Evolutionary conservation across 106 monocot genomes (phyloP).

Genomic region (Xerophyta viscosa): DNA sequence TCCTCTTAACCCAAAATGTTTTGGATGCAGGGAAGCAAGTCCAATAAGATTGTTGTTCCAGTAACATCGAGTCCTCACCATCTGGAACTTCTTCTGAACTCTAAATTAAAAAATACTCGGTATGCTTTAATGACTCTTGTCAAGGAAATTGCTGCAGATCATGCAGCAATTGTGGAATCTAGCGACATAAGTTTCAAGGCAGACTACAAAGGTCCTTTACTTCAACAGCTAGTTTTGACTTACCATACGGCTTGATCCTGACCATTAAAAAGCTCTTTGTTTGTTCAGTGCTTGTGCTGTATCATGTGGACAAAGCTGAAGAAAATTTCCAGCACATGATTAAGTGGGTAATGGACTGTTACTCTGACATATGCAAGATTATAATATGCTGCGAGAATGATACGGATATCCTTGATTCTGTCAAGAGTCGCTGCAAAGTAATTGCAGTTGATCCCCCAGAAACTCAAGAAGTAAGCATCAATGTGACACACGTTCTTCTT

Average conservation of each 20-base stretch:
- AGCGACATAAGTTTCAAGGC: conserved; percentile 28
- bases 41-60: conserved; percentile 20
- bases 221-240: too few species aligned
- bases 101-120: conserved; percentile 21
- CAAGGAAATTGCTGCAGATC: conserved; percentile 19
- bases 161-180: conserved; percentile 9
- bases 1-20: too few species aligned
- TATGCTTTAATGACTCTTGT: conserved; percentile 32
- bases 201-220: conserved; percentile 26
- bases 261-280: conserved; percentile 1
- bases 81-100: conserved; percentile 32
- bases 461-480: conserved; percentile 22
- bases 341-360: conserved; percentile 41
- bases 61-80: conserved; percentile 36
- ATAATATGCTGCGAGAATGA: conserved; percentile 38
- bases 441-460: conserved; percentile 16
- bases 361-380: conserved; percentile 25
- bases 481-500: too few species aligned
- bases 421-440: conserved; percentile 34
- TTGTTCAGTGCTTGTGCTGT: conserved; percentile 31
- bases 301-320: conserved; percentile 29
- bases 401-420: conserved; percentile 19
- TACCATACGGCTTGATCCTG: too few species aligned
- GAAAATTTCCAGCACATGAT: conserved; percentile 37
- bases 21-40: conserved; percentile 11